Evolutionary conservation across 352 stramenopile species (phyloP).

Genomic region (Pythium brachiatum): DNA sequence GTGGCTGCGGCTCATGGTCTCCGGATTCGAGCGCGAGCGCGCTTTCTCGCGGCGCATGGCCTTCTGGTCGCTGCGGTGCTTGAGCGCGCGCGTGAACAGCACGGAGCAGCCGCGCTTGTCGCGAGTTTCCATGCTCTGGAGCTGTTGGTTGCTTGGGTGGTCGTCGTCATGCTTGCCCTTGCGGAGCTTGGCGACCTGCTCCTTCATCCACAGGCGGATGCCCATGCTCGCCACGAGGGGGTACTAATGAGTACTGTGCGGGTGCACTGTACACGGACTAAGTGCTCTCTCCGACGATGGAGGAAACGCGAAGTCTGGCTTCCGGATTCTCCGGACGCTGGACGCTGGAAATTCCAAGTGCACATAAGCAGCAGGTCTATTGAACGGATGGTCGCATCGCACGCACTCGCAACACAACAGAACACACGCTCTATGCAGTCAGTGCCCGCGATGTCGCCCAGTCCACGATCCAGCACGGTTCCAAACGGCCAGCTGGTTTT

Average conservation of each 20-base stretch:
- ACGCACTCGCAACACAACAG: neutral
- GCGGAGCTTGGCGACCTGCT: constrained; percentile 26
- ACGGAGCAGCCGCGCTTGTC: constrained; percentile 21
- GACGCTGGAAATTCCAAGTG: constrained; percentile 25
- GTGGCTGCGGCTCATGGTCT: constrained; percentile 9
- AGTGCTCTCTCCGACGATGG: neutral
- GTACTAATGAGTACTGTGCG: neutral
- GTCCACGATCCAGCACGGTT: constrained; percentile 2
- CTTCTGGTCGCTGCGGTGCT: constrained; percentile 20
- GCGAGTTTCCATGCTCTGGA: constrained; percentile 16
- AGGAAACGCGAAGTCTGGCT: constrained; percentile 1
- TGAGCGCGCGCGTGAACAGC: constrained; percentile 22
- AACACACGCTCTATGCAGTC: constrained; percentile 17
- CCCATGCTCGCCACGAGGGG: constrained; percentile 12
- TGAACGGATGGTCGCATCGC: constrained; percentile 18
- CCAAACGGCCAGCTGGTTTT: constrained; percentile 18
- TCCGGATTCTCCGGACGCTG: constrained; percentile 9
- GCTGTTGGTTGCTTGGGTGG: constrained; percentile 5
- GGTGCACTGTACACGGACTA: neutral
- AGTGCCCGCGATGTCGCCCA: neutral
- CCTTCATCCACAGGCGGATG: constrained; percentile 28
- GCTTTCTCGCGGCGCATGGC: constrained; percentile 13
- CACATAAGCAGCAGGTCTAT: constrained; percentile 16
- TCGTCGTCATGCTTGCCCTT: constrained; percentile 13
- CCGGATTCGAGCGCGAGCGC: constrained; percentile 15